These are phyloP conservation scores for Paraurostyla sp. DNA, from an alignment of 73 alveolate genomes.

Conservation along the genomic window DNA sequence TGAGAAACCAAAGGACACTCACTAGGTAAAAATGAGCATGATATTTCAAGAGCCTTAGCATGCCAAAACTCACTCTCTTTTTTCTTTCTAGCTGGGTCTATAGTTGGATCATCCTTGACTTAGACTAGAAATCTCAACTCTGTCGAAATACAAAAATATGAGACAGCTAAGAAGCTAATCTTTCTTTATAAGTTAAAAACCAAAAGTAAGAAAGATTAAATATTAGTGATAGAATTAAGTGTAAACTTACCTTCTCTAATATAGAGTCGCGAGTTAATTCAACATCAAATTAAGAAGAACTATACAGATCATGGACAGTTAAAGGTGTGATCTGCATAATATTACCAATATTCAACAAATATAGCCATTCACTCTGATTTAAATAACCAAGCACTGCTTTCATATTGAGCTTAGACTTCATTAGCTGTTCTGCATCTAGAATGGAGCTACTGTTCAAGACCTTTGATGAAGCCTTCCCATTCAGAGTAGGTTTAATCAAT, in stretches of 20 bases:
- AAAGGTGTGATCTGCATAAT: constrained; percentile 71
- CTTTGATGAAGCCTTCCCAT: too few species aligned
- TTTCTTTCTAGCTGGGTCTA: constrained; percentile 20
- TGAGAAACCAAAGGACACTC: constrained; percentile 79
- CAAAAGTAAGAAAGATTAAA: neutral
- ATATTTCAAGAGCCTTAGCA: constrained; percentile 76
- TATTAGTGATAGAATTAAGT: too few species aligned
- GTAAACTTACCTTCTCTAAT: constrained; percentile 64
- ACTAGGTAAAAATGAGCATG: constrained; percentile 71
- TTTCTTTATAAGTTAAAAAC: constrained; percentile 3
- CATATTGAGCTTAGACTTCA: constrained; percentile 58
- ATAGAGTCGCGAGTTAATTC: constrained; percentile 71
- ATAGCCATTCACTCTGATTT: constrained; percentile 66
- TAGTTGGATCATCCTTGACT: constrained; percentile 58
- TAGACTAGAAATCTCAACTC: constrained; percentile 71
- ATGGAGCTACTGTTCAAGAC: neutral
- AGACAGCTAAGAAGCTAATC: constrained; percentile 66
- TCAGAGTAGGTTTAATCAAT: constrained; percentile 3
- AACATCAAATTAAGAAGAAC: constrained; percentile 28
- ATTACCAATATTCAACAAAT: constrained; percentile 64
- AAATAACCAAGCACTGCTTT: constrained; percentile 69
- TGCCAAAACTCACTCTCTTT: constrained; percentile 71
- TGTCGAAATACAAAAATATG: constrained; percentile 75
- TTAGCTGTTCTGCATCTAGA: neutral
- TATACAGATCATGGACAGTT: constrained; percentile 68